These are phyloP conservation scores for Grigorovia transvaalensis DNA, from an alignment of 805 yeast species.

Conservation along the genomic window DNA sequence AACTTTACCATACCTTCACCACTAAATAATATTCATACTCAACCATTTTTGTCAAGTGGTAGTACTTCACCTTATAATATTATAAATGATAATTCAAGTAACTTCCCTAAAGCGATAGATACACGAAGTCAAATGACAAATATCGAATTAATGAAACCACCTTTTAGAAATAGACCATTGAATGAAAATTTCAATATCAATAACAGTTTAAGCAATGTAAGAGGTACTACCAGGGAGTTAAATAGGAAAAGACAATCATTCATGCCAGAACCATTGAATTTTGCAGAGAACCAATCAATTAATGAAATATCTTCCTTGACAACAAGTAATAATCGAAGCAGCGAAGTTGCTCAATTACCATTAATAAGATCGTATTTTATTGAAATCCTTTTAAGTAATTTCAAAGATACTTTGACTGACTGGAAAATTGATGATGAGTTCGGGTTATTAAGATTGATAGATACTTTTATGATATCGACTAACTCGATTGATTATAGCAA, in stretches of 20 bases:
- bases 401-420: constrained; percentile 12
- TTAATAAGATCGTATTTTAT: constrained; percentile 19
- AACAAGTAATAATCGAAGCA: neutral
- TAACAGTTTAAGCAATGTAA: neutral
- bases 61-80: neutral
- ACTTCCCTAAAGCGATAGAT: neutral
- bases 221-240: neutral
- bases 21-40: neutral
- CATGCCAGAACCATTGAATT: neutral
- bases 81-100: neutral
- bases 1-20: neutral
- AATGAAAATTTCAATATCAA: neutral
- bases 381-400: constrained; percentile 14
- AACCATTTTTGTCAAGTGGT: neutral
- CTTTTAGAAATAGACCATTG: neutral
- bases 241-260: neutral
- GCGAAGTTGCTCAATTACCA: constrained; percentile 9
- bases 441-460: constrained; percentile 31
- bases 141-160: constrained; percentile 2
- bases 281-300: neutral
- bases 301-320: neutral
- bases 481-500: constrained; percentile 18
- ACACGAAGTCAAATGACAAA: neutral
- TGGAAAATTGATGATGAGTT: constrained; percentile 24
- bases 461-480: constrained; percentile 24